These are phyloP conservation scores for Pleurotus giganteus DNA, from an alignment of 768 basidiomycete genomes.

Conservation along the genomic window DNA sequence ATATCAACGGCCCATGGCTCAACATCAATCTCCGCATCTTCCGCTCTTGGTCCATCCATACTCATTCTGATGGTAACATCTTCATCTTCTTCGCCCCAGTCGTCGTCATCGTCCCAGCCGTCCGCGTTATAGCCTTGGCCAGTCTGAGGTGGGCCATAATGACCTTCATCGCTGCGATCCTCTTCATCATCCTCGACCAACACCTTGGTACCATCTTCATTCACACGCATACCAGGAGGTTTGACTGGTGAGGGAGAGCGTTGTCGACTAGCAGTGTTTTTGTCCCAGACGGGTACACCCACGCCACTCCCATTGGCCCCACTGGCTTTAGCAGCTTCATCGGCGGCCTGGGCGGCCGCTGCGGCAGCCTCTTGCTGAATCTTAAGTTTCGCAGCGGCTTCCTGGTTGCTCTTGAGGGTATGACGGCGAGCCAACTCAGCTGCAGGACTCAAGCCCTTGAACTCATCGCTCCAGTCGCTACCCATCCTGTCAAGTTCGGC, in stretches of 20 bases:
- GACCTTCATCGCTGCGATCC: slow-evolving; percentile 54
- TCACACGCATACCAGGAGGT: slow-evolving; percentile 38
- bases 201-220: slow-evolving; percentile 65
- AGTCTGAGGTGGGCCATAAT: slow-evolving; percentile 32
- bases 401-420: slow-evolving; percentile 85
- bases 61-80: slow-evolving; percentile 71
- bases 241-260: slow-evolving; percentile 45
- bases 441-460: slow-evolving; percentile 84
- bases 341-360: slow-evolving; percentile 29
- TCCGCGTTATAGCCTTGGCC: slow-evolving; percentile 49
- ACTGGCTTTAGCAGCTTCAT: slow-evolving; percentile 15
- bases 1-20: slow-evolving; percentile 80
- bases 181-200: slow-evolving; percentile 73
- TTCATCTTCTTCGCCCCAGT: slow-evolving; percentile 73
- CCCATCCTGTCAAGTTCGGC: slow-evolving; percentile 75
- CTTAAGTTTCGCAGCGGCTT: slow-evolving; percentile 67
- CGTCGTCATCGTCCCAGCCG: slow-evolving; percentile 79
- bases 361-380: slow-evolving; percentile 52
- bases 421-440: slow-evolving; percentile 89
- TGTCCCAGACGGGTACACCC: slow-evolving; percentile 74
- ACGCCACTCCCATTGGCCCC: slow-evolving; percentile 29
- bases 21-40: slow-evolving; percentile 55
- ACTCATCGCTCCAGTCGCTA: slow-evolving; percentile 59
- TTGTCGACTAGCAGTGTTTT: slow-evolving; percentile 67
- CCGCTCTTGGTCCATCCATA: slow-evolving; percentile 46